A percentile compares a stretch with the other conserved stretches of the same genome.
These are phyloP conservation scores for Penicillium verrucosum DNA, from an alignment of 2,329 filamentous ascomycete species.

Conservation along the genomic window DNA sequence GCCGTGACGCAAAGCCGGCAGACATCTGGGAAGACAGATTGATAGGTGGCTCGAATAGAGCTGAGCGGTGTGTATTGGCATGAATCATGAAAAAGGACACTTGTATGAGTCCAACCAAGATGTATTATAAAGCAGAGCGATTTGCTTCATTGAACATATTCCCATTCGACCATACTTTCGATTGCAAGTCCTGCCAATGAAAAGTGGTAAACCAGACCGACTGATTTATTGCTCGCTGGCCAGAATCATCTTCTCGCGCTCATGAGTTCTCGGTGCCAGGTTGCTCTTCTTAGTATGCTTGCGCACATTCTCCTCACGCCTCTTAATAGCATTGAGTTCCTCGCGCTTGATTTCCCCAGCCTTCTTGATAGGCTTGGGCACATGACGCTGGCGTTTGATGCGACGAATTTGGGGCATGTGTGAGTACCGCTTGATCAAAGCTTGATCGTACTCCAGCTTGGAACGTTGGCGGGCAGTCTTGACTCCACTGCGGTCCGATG, in stretches of 20 bases:
- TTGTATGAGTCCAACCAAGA: background rate
- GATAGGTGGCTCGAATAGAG: slow-evolving; percentile 4
- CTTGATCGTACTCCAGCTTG: slow-evolving; percentile 86
- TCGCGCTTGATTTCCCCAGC: slow-evolving; percentile 90
- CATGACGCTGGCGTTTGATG: slow-evolving; percentile 85
- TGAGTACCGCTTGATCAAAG: slow-evolving; percentile 75
- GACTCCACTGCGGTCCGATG: slow-evolving; percentile 76
- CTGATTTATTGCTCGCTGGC: slow-evolving; percentile 56
- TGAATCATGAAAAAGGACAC: slow-evolving; percentile 8
- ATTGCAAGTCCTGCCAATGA: slow-evolving; percentile 5
- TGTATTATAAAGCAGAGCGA: slow-evolving; percentile 4
- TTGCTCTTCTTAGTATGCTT: slow-evolving; percentile 85
- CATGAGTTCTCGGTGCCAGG: slow-evolving; percentile 63
- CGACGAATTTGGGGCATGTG: slow-evolving; percentile 96
- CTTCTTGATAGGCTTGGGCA: slow-evolving; percentile 94
- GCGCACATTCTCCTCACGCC: slow-evolving; percentile 88
- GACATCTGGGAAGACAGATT: slow-evolving; percentile 3
- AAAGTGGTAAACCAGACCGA: slow-evolving; percentile 1
- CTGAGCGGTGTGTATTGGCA: slow-evolving; percentile 3
- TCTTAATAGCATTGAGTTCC: slow-evolving; percentile 82
- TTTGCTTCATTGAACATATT: slow-evolving; percentile 4
- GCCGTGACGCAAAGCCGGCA: slow-evolving; percentile 59
- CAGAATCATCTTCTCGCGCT: slow-evolving; percentile 91
- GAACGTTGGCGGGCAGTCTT: slow-evolving; percentile 82
- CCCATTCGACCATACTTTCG: background rate